Evolutionary conservation across 2,329 filamentous ascomycete species (phyloP), one percentile per base, ranked within the genome.

Genomic region (Cytospora piceae): DNA sequence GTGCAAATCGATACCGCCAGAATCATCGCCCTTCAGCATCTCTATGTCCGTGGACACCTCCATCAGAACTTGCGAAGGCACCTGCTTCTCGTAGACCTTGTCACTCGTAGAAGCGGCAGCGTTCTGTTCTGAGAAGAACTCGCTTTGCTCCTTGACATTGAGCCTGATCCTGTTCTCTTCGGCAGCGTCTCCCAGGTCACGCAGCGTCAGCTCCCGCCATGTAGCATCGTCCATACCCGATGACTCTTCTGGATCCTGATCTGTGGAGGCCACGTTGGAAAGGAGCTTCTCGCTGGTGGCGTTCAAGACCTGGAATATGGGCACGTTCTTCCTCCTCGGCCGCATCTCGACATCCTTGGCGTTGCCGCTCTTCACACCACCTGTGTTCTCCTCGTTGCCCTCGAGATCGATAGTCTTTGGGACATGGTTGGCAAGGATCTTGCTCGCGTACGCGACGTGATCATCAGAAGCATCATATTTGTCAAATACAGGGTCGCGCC

Each of bases 301-400:
- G 75, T 99, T 99, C 64, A 99, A 81, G 0, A 92, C 93, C 68
- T 90, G 88, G 69, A 98, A 90, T 68, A 98, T 96, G 14, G 93
- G 94, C 2, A 95, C 89, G 74, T 95, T 94, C 55, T 86, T 80
- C 14, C 88, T 84, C 2, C 88, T 84, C 2, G 93, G 93, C 39
- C 92, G 86, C 93, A 98, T 97, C 70, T 96, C 95, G 42, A 91
- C 80, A 74, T 98, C 93, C 63, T 94, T 93, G 61, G 90, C 85
- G 75, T 99, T 98, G 58, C 95, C 95, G 68, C 84, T 79, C 72
- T 85, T 89, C 73, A 90, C 87, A 61, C 94, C 92, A 71, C 93
- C 96, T 76, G 96, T 89, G 73, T 99, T 94, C 76, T 95, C 92
- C 78, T 98, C 95, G 73, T 99, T 99, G 34, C 90, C 95, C 74